Conservation (phyloP, 768 basidiomycete genomes). For the Panus rudis region DNA sequence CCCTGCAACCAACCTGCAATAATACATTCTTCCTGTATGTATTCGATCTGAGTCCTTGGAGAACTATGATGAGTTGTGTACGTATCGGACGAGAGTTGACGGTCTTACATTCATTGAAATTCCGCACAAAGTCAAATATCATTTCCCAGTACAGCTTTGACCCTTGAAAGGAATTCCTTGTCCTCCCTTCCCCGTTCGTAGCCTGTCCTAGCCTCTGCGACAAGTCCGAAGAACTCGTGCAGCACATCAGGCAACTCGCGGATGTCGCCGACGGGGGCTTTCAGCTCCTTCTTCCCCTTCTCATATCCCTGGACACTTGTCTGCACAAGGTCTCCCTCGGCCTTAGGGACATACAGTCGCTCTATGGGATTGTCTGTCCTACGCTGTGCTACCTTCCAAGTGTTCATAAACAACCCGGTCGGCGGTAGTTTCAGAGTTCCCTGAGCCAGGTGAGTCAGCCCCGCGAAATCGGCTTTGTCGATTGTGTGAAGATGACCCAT, state of each 20-base stretch:
- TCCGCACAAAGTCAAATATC: no score
- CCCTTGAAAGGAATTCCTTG: slow-evolving; percentile 4
- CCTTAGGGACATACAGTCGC: slow-evolving; percentile 11
- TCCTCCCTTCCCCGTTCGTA: slow-evolving; percentile 12
- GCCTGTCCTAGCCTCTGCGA: slow-evolving; percentile 10
- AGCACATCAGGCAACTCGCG: slow-evolving; percentile 12
- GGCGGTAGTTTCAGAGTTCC: slow-evolving; percentile 9
- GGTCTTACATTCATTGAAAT: no score
- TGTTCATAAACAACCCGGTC: slow-evolving; percentile 16
- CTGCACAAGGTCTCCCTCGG: slow-evolving; percentile 6
- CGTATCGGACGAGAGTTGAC: no score
- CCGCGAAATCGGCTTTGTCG: slow-evolving; percentile 9
- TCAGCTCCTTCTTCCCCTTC: slow-evolving; percentile 10
- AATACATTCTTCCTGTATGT: no score
- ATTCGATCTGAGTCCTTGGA: no score
- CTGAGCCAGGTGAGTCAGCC: slow-evolving; percentile 11
- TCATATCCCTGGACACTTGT: slow-evolving; percentile 20
- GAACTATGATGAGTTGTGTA: no score
- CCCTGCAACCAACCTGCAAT: no score
- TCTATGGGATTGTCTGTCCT: slow-evolving; percentile 15
- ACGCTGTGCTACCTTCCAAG: slow-evolving; percentile 15
- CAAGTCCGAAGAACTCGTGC: slow-evolving; percentile 14
- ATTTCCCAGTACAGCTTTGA: slow-evolving; percentile 10
- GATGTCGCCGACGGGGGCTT: slow-evolving; percentile 11
- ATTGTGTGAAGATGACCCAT: slow-evolving; percentile 11